Evolutionary conservation across 1,284 basidiomycete genomes (phyloP), one percentile per base, ranked within the genome.

Genomic region (Boletus holoroseus): DNA sequence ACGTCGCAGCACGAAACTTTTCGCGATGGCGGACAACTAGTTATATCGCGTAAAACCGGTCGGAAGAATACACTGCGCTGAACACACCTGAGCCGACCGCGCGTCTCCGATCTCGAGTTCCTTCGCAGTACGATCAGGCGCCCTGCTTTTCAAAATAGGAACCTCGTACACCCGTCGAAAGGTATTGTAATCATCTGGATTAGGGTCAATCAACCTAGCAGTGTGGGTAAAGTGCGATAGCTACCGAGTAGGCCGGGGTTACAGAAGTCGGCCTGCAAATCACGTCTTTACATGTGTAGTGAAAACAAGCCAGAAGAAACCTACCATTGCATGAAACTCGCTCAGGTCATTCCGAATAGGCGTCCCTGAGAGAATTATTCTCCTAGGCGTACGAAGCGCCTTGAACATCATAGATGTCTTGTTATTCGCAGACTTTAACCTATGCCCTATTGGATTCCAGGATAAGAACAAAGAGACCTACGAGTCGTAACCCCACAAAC

Each of bases 301-400:
- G 40, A 38, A 47, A 32, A 42, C 44, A 40, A 27, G 47, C 7
- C 16, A 13, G 38, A 44, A 36, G 13, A 26, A 41, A 58, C 76
- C 47, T 51, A 91, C 91, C 94, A 98, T 98, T 5, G 94, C 81
- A 70, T 94, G 94, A 64, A 96, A 96, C 68, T 99, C 96, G 51
- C 87, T 78, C 16, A 99, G 74, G 66, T 98, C 92, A 68, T 99
- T 99, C 69, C 99, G 92, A 40, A 99, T 92, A 0, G 96, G 96
- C 2, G 96, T 99, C 16, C 96, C 96, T 0, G 94, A 95, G 3
- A 99, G 75, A 46, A 99, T 95, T 53, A 94, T 78, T 38, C 91
- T 75, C 22, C 90, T 76, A 5, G 77, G 77, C 1, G 90, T 92
- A 47, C 74, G 75, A 34, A 99, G 73, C 13, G 80, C 78, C 55